Evolutionary conservation across 129 eudicot species (phyloP).

Genomic region (Pseudognaphalium luteoalbum): DNA sequence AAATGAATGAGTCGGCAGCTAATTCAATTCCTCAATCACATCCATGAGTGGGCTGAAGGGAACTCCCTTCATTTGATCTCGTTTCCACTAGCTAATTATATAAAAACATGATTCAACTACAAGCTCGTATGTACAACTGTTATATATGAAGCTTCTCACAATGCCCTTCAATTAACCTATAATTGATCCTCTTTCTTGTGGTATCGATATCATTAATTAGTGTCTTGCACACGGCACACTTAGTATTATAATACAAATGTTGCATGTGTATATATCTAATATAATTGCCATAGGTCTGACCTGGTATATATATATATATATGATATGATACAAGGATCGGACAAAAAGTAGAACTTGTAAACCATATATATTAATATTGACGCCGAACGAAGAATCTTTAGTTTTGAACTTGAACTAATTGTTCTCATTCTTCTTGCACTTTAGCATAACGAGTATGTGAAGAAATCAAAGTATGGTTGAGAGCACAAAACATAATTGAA

Average conservation of each 20-base stretch:
- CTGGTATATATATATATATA: not conserved
- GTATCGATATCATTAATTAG: no score
- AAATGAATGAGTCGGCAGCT: slow-evolving; percentile 98
- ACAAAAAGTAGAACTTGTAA: no score
- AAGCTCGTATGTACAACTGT: not conserved
- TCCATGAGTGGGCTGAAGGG: slow-evolving; percentile 98
- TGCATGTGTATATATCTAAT: no score
- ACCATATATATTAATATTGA: no score
- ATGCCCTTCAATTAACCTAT: not conserved
- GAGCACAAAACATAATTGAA: not conserved
- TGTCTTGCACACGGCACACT: not conserved
- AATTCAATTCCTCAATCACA: slow-evolving; percentile 67
- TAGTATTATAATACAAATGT: not conserved
- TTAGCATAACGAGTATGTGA: slow-evolving; percentile 4
- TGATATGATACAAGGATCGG: no score
- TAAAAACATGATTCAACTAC: not conserved
- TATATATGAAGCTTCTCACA: not conserved
- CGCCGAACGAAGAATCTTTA: not conserved
- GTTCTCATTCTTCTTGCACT: slow-evolving; percentile 12
- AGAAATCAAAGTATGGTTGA: not conserved
- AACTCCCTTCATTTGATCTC: slow-evolving; percentile 57
- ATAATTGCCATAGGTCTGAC: not conserved
- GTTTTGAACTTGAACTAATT: slow-evolving; percentile 8
- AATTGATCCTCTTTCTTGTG: no score
- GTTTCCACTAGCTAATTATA: not conserved